Percentiles rank a stretch among this genome's conserved stretches.
phyloP scores from a whole-genome alignment of 768 basidiomycete species.

The Russula griseocarnosa region DNA sequence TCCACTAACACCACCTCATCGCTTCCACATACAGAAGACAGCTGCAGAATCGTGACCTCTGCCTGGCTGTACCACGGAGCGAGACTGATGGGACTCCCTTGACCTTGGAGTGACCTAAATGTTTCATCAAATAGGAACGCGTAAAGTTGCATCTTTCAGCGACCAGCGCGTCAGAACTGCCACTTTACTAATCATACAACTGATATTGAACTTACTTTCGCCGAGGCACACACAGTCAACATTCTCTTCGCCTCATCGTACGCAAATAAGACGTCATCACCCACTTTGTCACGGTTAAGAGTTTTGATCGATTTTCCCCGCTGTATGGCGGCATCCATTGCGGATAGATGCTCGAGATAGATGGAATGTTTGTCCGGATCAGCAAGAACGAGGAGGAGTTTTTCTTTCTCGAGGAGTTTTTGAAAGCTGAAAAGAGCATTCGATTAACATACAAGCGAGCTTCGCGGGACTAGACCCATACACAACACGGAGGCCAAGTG shows the following conservation, averaged over 20 bases:
- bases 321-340: constrained; percentile 4
- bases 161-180: not conserved
- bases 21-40: constrained; percentile 45
- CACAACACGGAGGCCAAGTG: constrained; percentile 5
- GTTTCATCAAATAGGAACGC: constrained; percentile 47
- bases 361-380: constrained; percentile 2
- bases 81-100: constrained; percentile 42
- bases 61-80: constrained; percentile 41
- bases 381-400: constrained; percentile 15
- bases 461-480: not conserved
- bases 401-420: constrained; percentile 21
- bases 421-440: constrained; percentile 7
- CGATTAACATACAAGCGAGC: too few relatives aligned
- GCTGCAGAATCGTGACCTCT: constrained; percentile 33
- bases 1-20: constrained; percentile 56
- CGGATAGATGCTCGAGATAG: constrained; percentile 13
- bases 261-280: constrained; percentile 42
- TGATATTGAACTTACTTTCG: constrained; percentile 36
- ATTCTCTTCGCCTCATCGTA: constrained; percentile 52
- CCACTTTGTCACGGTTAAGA: constrained; percentile 46
- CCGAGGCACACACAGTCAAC: constrained; percentile 44
- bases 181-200: not conserved
- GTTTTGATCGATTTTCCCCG: not conserved
- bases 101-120: constrained; percentile 40
- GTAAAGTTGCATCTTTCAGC: constrained; percentile 38